Evolutionary conservation across 441 rosid species (phyloP), one percentile per base, ranked within the genome.

Genomic region (Mallotus repandus): DNA sequence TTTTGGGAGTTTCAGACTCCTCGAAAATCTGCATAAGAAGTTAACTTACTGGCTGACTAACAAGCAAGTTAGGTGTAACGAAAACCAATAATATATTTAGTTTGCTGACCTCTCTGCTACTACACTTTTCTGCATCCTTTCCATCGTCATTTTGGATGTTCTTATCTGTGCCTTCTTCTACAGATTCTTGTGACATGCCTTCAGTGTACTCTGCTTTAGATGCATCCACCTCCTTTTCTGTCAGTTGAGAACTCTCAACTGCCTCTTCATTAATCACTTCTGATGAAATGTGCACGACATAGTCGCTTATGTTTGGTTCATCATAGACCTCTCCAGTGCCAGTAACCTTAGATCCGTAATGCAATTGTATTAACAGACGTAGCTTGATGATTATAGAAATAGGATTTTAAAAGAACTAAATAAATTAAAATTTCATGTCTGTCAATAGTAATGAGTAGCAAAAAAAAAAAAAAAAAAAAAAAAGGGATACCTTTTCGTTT

Each of bases 81-180:
- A 52, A 69, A 46, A 69, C 19, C 73, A 63, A 63, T 41, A 22
- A 11, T 18, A 48, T 7, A 9, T 45, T 59, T 48, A 10, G 43
- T 62, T 70, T 67, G 72, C 22, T 8, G 19, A 84, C 86, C 86
- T 81, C 76, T 76, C 48, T 61, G 46, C 62, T 35, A 19, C 62
- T 25, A 9, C 71, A 38, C 9, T 60, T 62, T 19, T 62, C 69
- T 14, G 43, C 35, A 13, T 66, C 35, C 50, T 64, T 68, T 56
- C 7, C 41, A 38, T 59, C 18, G 8, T 69, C 72, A 61, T 68
- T 59, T 71, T 79, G 29, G 38, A 69, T 66, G 63, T 78, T 48
- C 70, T 77, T 49, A 19, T 45, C 14, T 7, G 21, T 54, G 60
- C 38, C 43, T 61, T 56, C 75, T 68, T 66, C 69, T 19, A 73